Evolutionary conservation across 257 asterid genomes (phyloP).

Genomic region (Echium plantagineum): DNA sequence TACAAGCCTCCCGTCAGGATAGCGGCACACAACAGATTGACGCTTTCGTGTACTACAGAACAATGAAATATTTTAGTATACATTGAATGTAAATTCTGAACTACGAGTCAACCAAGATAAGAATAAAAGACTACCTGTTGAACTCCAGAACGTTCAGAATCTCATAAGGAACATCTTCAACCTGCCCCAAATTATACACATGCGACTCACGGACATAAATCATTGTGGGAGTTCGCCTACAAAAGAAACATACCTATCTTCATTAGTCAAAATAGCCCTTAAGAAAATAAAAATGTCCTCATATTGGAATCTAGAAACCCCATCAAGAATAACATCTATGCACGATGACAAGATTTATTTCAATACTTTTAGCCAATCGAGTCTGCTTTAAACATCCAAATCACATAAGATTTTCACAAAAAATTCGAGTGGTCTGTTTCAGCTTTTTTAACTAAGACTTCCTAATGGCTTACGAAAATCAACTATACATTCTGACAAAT

Average conservation of each 20-base stretch:
- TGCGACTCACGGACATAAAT: conserved; percentile 97
- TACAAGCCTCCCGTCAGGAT: conserved; percentile 95
- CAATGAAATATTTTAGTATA: conserved; percentile 16
- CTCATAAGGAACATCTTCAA: conserved; percentile 91
- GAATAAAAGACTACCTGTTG: conserved; percentile 54
- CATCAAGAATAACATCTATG: too few species aligned
- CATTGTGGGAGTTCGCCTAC: conserved; percentile 92
- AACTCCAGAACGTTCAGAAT: conserved; percentile 97
- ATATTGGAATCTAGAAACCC: too few species aligned
- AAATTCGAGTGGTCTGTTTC: too few species aligned
- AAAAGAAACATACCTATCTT: conserved; percentile 3
- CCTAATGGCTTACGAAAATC: too few species aligned
- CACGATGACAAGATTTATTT: too few species aligned
- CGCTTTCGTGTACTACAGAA: conserved; percentile 92
- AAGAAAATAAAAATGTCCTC: not conserved
- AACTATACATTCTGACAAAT: too few species aligned
- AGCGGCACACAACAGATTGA: conserved; percentile 98
- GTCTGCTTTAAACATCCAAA: too few species aligned
- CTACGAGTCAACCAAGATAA: conserved; percentile 12
- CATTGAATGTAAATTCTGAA: conserved; percentile 10
- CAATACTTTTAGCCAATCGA: too few species aligned
- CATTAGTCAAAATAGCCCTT: not conserved
- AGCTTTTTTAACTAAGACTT: too few species aligned
- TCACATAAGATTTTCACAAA: too few species aligned
- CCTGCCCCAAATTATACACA: conserved; percentile 77